Evolutionary conservation across 1,139 yeast genomes (phyloP), one percentile per base, ranked within the genome.

Genomic region (Hansenula sp.): DNA sequence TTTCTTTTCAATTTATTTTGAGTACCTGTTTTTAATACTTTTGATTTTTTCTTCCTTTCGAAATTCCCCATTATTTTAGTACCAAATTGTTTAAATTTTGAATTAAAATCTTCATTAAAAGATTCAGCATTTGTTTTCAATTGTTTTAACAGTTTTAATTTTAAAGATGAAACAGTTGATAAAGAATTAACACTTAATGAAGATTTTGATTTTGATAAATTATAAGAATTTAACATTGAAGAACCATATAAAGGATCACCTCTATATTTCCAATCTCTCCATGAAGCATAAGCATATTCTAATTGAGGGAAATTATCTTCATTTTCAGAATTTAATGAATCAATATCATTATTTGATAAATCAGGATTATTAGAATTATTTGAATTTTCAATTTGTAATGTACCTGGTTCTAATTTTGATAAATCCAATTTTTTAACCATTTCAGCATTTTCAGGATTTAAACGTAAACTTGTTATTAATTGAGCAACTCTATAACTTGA

Each of bases 201-300:
- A 2, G 57, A 53, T 34, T 52, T 55, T 4, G 52, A 40, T 38
- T 52, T 53, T 20, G 52, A 47, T 44, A 59, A 36, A 12, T 55
- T 57, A 38, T 55, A 57, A n/a, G 64, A 56, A 43, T 59, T 62
- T 38, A 64, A 40, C 36, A 61, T 42, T 6, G 59, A 48, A 3
- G 66, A 53, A 2, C 75, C 71, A 57, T 83, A 84, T 24, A 84
- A 58, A 1, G 90, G 86, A 57, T 83, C 88, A 35, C 73, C 75
- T 46, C 83, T 72, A 51, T 73, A 81, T 53, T 85, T 82, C 95
- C 95, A 85, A 59, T 87, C 96, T 55, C 95, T 71, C 96, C 96
- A 87, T 13, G 92, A 84, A 0, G 95, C 92, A 34, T 68, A 57
- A 0, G 68, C 66, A 34, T 50, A 53, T 24, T 52, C 56, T 33